Conservation (phyloP, 1,139 yeast genomes). For the Taphrina sp. region DNA sequence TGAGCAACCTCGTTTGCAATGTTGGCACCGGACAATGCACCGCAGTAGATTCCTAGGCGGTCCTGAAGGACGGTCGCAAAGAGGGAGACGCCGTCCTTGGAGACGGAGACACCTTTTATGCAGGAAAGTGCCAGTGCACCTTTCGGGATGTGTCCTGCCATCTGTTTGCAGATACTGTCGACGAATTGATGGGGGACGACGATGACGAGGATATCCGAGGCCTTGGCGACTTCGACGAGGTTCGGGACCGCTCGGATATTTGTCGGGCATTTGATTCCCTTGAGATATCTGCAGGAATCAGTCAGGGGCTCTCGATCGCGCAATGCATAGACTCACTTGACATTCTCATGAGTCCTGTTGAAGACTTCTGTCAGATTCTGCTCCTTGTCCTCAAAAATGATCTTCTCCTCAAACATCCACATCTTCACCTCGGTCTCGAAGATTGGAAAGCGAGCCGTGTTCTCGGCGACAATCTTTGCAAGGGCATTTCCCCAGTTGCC, state of each 20-base stretch:
- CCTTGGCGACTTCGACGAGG: slow-evolving; percentile 65
- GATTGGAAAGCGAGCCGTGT: slow-evolving; percentile 58
- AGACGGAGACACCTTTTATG: slow-evolving; percentile 85
- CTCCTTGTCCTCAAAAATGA: slow-evolving; percentile 50
- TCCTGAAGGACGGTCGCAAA: slow-evolving; percentile 72
- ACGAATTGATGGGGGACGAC: slow-evolving; percentile 94
- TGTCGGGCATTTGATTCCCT: slow-evolving; percentile 72
- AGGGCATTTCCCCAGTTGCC: slow-evolving; percentile 82
- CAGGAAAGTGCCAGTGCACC: slow-evolving; percentile 84
- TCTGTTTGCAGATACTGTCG: slow-evolving; percentile 66
- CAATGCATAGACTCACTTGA: slow-evolving; percentile 47
- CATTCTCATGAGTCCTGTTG: slow-evolving; percentile 83
- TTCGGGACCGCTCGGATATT: slow-evolving; percentile 85
- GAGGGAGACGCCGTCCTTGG: slow-evolving; percentile 73
- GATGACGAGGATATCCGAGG: slow-evolving; percentile 79
- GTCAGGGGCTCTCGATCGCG: slow-evolving; percentile 40
- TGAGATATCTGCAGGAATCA: slow-evolving; percentile 52
- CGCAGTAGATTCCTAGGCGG: slow-evolving; percentile 80
- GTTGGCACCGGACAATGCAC: slow-evolving; percentile 93
- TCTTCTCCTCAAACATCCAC: slow-evolving; percentile 91
- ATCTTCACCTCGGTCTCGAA: slow-evolving; percentile 71
- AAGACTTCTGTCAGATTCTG: slow-evolving; percentile 74
- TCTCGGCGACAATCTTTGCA: slow-evolving; percentile 89
- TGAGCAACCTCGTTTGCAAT: slow-evolving; percentile 92
- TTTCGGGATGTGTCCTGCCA: slow-evolving; percentile 69